phyloP scores from a whole-genome alignment of 176 grass and related monocot genomes.

The Typha latifolia region DNA sequence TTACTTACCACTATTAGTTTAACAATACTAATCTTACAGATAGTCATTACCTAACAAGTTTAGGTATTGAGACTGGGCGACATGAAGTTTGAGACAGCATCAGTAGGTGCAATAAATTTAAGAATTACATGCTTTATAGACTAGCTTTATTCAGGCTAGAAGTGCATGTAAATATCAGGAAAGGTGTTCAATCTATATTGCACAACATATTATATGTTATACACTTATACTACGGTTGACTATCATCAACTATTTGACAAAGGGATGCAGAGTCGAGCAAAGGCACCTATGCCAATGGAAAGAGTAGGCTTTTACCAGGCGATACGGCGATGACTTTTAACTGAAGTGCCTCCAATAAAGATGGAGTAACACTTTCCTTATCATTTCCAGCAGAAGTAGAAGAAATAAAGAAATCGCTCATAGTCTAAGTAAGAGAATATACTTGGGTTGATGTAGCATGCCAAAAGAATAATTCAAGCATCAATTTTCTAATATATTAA shows the following conservation, averaged over 20 bases:
- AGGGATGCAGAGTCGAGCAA: neutral
- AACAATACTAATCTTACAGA: neutral
- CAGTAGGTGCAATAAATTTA: neutral
- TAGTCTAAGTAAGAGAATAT: too few species aligned
- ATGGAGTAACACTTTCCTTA: too few species aligned
- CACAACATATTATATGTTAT: neutral
- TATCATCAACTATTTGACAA: neutral
- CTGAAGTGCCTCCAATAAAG: too few species aligned
- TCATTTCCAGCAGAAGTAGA: too few species aligned
- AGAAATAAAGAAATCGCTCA: too few species aligned
- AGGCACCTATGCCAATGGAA: too few species aligned
- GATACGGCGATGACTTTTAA: too few species aligned
- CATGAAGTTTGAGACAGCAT: neutral
- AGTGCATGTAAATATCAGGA: neutral
- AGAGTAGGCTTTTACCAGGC: too few species aligned
- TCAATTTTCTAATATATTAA: neutral
- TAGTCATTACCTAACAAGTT: neutral
- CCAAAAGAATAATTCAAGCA: neutral
- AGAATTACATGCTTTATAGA: neutral
- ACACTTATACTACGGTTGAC: neutral
- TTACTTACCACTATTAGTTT: neutral
- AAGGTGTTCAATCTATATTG: neutral
- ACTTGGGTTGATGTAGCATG: neutral
- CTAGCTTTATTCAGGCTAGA: neutral
- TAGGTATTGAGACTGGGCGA: neutral